A percentile compares a stretch with the other conserved stretches of the same genome.
phyloP scores from a whole-genome alignment of 352 stramenopile genomes.

The Globisporangium canariense region DNA sequence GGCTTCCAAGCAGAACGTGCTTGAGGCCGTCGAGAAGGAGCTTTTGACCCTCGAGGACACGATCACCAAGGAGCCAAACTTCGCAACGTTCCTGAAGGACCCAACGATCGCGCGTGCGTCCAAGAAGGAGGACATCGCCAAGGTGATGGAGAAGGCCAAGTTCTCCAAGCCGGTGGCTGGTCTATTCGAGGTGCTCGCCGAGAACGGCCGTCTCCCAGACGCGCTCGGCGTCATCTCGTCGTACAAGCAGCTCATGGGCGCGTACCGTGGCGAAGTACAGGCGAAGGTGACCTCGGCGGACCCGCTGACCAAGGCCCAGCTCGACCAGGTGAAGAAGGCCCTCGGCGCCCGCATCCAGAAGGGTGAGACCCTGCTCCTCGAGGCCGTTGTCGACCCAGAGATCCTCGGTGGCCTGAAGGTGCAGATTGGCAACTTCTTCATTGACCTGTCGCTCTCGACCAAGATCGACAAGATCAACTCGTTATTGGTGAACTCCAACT shows the following conservation, averaged over 20 bases:
- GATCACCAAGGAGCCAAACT: slow-evolving; percentile 87
- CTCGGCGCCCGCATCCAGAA: slow-evolving; percentile 87
- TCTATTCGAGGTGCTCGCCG: slow-evolving; percentile 95
- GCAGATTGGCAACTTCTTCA: slow-evolving; percentile 97
- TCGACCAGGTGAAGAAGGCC: slow-evolving; percentile 92
- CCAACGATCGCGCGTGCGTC: slow-evolving; percentile 93
- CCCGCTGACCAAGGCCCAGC: slow-evolving; percentile 88
- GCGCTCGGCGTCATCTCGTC: slow-evolving; percentile 81
- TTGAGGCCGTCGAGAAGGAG: slow-evolving; percentile 86
- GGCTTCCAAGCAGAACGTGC: slow-evolving; percentile 84
- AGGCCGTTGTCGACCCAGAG: slow-evolving; percentile 90
- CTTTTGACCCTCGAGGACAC: slow-evolving; percentile 80
- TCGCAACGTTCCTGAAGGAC: slow-evolving; percentile 94
- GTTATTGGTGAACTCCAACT: slow-evolving; percentile 70
- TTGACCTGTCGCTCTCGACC: slow-evolving; percentile 94
- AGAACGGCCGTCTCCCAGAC: slow-evolving; percentile 94
- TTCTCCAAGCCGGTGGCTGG: slow-evolving; percentile 93
- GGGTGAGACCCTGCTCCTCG: slow-evolving; percentile 90
- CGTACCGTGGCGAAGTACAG: slow-evolving; percentile 93
- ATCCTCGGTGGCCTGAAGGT: slow-evolving; percentile 96
- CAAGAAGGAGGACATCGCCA: slow-evolving; percentile 93
- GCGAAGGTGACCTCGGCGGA: slow-evolving; percentile 96
- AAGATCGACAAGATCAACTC: slow-evolving; percentile 95
- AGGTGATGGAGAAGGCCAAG: slow-evolving; percentile 89
- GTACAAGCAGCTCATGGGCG: slow-evolving; percentile 95